Evolutionary conservation across 192 early-diverging fungal species (phyloP), one percentile per base, ranked within the genome.

Genomic region (Rhizoclosmatium sp.): DNA sequence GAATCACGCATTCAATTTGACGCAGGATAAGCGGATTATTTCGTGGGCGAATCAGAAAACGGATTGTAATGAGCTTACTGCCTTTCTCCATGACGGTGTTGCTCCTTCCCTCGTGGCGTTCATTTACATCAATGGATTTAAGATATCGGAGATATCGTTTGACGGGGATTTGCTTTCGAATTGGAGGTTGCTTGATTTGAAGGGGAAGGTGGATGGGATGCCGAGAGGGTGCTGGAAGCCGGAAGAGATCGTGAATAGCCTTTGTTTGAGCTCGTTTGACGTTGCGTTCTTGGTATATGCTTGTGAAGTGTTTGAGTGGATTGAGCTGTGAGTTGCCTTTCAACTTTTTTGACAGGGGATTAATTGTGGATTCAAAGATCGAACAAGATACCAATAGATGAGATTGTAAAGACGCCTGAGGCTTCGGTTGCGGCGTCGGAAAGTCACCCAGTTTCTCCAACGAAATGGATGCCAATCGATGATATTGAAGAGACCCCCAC

Each of bases 51-150:
- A 65, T 14, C 31, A 59, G 7, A 39, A 47, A 12, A 14, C 9
- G n/a, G 82, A 82, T 12, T 56, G 79, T 62, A 81, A 80, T 10
- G 80, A 83, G 39, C 65, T 86, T 47, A 78, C 65, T 12, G 40
- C 60, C 10, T 78, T 70, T 51, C 46, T 83, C n/a, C 71, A 67
- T 14, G 71, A 76, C 72, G 85, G 85, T 14, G 74, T 69, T 46
- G 79, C 81, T 42, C 23, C 82, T 7, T 71, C 68, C 31, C 4
- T 78, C 2, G 16, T 77, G 14, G 16, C 74, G n/a, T 42, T 46
- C 4, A 51, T 71, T 42, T 86, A 86, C 76, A 72, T 83, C 67
- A 66, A 58, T 31, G 56, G 56, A 21, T 76, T 69, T 41, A 42
- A 76, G 23, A 19, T 71, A 2, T 19, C 9, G 5, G 68, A 78